Evolutionary conservation across 2,329 filamentous ascomycete genomes (phyloP).

Genomic region (Cercospora berteroae): DNA sequence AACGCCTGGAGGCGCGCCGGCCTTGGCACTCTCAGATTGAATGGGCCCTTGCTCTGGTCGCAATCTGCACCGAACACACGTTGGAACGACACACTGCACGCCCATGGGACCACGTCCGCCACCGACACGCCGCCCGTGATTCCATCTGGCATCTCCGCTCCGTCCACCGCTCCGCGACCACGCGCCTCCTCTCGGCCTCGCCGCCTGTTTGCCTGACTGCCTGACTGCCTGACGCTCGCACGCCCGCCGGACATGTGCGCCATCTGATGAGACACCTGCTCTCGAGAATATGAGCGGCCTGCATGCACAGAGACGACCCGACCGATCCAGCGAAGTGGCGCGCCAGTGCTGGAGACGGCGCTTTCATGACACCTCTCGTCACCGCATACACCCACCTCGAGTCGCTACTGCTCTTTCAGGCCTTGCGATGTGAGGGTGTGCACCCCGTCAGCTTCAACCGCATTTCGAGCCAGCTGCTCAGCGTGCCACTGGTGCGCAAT

Average conservation of each 20-base stretch:
- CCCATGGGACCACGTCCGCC: neutral
- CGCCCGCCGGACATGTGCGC: neutral
- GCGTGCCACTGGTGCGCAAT: slow-evolving; percentile 69
- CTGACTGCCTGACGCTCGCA: neutral
- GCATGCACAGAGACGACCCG: slow-evolving; percentile 5
- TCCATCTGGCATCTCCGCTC: neutral
- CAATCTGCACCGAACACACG: neutral
- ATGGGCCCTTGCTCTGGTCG: neutral
- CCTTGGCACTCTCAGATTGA: neutral
- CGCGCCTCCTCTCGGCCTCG: neutral
- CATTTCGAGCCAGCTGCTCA: slow-evolving; percentile 72
- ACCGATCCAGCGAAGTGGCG: slow-evolving; percentile 8
- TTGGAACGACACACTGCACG: neutral
- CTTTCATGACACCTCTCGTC: slow-evolving; percentile 51
- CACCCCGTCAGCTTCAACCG: slow-evolving; percentile 63
- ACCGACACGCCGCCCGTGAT: neutral
- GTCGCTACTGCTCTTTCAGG: slow-evolving; percentile 80
- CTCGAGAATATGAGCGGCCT: slow-evolving; percentile 3
- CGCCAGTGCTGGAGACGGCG: slow-evolving; percentile 10
- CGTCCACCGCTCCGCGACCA: neutral
- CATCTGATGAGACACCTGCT: neutral
- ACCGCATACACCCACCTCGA: slow-evolving; percentile 79
- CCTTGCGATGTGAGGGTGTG: slow-evolving; percentile 66
- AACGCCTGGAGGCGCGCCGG: neutral
- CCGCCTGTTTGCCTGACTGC: neutral